Base-by-base conservation (phyloP, 1,139 yeast species). In the Candida sanyaensis region DNA sequence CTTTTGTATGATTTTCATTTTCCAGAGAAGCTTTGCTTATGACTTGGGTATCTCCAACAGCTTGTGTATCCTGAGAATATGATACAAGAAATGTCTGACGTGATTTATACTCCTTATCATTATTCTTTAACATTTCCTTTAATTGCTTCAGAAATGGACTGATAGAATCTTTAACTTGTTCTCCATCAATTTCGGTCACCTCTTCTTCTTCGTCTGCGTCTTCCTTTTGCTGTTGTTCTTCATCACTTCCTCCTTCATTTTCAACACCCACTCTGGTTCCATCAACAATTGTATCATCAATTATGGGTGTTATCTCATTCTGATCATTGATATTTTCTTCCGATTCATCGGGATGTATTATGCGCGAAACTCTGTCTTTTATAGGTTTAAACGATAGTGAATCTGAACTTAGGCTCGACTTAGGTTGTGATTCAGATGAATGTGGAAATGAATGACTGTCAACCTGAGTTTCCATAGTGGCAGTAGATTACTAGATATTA, bases 101-200 rank as follows among this genome's bases (percentile, higher is more conserved):
- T 6, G 12, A 5, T 12, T 24, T 36, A 26, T 36, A 36, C 10
- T 36, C 39, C 10, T 36, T 11, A 24, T 36, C 39, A 36, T 36
- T 36, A 26, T 36, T 36, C 8, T 24, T 24, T 6, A 36, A 13
- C 39, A 41, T 32, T 26, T 41, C 32, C 2, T 26, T 21, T 4
- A 41, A 32, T 34, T 41, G 37, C 26, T 34, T 41, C 44, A 34
- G 39, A 34, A 41, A 34, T 21, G 39, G 39, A 23, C 44, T 41
- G 6, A 27, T 10, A 11, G 37, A 30, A 17, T 32, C 32, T 7
- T n/a, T 26, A n/a, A 9, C 30, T 23, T 41, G 23, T 31, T 23
- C 32, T 5, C 23, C 37, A 41, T 41, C 43, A 26, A 33, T 32
- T 21, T 32, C 38, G 3, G 38, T 32, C 5, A 10, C 9, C 12